A percentile compares a stretch with the other conserved stretches of the same genome.
Conservation (phyloP, 2,329 filamentous ascomycete genomes). For the Ascochyta rabiei region DNA sequence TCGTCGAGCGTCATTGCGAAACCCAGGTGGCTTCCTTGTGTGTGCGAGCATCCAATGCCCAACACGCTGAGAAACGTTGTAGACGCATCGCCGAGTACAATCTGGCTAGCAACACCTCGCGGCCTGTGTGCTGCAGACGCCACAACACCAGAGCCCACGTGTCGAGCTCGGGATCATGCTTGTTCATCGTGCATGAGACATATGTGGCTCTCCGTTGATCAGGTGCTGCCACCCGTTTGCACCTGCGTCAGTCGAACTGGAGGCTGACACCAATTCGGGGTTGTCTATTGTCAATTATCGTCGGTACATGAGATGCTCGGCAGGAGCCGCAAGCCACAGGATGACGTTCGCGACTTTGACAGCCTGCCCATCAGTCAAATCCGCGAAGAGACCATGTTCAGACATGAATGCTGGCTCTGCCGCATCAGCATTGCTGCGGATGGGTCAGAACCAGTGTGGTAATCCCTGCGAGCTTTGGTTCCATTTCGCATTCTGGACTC, state of each 20-base stretch:
- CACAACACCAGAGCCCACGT: slow-evolving; percentile 13
- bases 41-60: not conserved
- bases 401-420: no score
- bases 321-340: slow-evolving; percentile 8
- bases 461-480: no score
- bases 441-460: no score
- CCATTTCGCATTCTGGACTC: no score
- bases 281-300: slow-evolving; percentile 9
- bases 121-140: slow-evolving; percentile 3
- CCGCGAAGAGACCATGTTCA: not conserved
- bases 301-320: slow-evolving; percentile 6
- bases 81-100: not conserved
- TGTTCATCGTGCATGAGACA: slow-evolving; percentile 11
- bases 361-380: no score
- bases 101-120: not conserved
- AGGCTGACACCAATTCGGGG: slow-evolving; percentile 2
- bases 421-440: no score
- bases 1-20: slow-evolving; percentile 20
- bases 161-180: slow-evolving; percentile 16
- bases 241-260: slow-evolving; percentile 7
- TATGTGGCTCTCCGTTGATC: slow-evolving; percentile 1
- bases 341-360: no score
- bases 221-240: slow-evolving; percentile 5
- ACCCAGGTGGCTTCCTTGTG: slow-evolving; percentile 9
- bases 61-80: not conserved